Evolutionary conservation across 1,284 basidiomycete species (phyloP).

Genomic region (Vanrija sp.): DNA sequence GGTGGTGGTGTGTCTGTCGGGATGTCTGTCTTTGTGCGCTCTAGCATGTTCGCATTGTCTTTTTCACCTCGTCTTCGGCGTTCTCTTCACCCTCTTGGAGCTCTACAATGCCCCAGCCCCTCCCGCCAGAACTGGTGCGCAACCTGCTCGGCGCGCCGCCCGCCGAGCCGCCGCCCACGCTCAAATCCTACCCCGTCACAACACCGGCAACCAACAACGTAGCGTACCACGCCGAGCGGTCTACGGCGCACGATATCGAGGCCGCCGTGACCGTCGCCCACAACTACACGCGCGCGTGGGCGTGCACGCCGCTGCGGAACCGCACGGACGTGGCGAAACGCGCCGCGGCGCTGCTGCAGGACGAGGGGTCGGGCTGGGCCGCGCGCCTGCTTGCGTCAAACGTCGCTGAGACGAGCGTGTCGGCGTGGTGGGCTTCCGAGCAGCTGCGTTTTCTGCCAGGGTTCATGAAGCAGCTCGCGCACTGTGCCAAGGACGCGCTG

Average conservation of each 20-base stretch:
- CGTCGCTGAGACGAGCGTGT: slow-evolving; percentile 11
- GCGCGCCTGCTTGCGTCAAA: slow-evolving; percentile 11
- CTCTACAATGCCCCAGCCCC: no score
- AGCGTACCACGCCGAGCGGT: slow-evolving; percentile 10
- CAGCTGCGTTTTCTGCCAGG: slow-evolving; percentile 7
- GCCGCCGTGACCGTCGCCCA: slow-evolving; percentile 5
- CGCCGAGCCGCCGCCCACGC: no score
- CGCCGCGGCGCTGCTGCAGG: slow-evolving; percentile 11
- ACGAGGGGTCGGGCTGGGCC: slow-evolving; percentile 10
- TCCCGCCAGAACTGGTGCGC: no score
- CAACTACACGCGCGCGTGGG: slow-evolving; percentile 8
- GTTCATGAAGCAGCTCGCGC: slow-evolving; percentile 6
- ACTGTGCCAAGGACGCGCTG: slow-evolving; percentile 10
- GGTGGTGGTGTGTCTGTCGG: no score
- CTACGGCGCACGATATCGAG: slow-evolving; percentile 3
- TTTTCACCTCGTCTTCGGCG: no score
- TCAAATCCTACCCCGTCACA: no score
- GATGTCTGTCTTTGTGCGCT: no score
- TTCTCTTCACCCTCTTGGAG: no score
- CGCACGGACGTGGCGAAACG: slow-evolving; percentile 8
- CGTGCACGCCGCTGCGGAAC: slow-evolving; percentile 5
- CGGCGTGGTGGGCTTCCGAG: slow-evolving; percentile 15
- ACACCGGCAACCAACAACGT: neutral
- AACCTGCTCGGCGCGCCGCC: no score
- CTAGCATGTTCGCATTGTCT: no score